phyloP scores from a whole-genome alignment of 106 monocot genomes.

The Phalaenopsis aphrodite region DNA sequence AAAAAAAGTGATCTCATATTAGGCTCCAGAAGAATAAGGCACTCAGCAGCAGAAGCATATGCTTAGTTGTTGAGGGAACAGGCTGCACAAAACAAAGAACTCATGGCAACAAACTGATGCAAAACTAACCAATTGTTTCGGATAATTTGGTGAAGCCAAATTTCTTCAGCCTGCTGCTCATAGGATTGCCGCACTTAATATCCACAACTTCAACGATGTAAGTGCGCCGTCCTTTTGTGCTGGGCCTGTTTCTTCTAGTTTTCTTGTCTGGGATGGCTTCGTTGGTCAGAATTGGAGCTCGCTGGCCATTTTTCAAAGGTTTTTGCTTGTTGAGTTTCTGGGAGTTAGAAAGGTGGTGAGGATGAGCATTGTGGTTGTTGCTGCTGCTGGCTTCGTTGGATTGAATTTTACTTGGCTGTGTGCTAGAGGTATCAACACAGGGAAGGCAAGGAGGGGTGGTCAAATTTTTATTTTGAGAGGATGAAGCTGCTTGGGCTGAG shows the following conservation, averaged over 20 bases:
- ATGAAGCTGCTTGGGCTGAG: constrained; percentile 24
- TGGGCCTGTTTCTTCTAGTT: background rate
- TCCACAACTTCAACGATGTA: constrained; percentile 14
- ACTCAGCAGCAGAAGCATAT: constrained; percentile 18
- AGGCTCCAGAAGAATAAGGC: constrained; percentile 7
- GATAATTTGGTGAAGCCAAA: constrained; percentile 83
- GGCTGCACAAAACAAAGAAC: constrained; percentile 6
- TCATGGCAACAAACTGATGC: constrained; percentile 2
- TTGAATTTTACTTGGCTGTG: constrained; percentile 15
- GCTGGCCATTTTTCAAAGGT: background rate
- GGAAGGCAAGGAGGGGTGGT: constrained; percentile 40
- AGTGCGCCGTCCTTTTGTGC: background rate
- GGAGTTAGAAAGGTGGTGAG: background rate
- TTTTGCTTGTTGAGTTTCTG: background rate
- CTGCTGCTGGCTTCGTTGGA: constrained; percentile 17
- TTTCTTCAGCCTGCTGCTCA: constrained; percentile 65
- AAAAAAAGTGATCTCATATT: background rate
- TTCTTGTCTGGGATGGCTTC: background rate
- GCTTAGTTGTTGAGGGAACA: constrained; percentile 19
- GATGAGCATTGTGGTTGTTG: background rate
- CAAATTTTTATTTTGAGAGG: constrained; percentile 22
- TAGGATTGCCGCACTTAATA: constrained; percentile 68
- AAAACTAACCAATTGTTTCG: constrained; percentile 22
- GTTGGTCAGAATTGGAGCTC: background rate
- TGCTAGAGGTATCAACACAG: constrained; percentile 24